Percentiles rank a stretch among this genome's conserved stretches.
Conservation (phyloP, 2,329 filamentous ascomycete genomes). For the Rhytidhysteron rufulum region DNA sequence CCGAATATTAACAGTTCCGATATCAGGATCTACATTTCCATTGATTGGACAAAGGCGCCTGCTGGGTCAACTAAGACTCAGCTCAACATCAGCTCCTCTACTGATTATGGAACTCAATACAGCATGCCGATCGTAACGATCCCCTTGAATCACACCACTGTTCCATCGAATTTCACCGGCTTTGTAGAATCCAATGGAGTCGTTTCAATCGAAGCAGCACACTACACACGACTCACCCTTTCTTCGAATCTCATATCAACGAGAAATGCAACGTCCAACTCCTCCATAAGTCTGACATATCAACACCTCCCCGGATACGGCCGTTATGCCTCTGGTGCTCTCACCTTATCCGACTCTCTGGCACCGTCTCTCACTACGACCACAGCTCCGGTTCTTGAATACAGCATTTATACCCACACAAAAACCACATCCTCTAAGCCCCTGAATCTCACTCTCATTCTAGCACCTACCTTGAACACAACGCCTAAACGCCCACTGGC, state of each 20-base stretch:
- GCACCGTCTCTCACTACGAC: conserved; percentile 23
- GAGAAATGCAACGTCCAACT: conserved; percentile 2
- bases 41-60: conserved; percentile 30
- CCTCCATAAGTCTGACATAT: neutral
- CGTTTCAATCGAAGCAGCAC: conserved; percentile 34
- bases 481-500: conserved; percentile 48
- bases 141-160: conserved; percentile 29
- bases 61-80: conserved; percentile 23
- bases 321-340: conserved; percentile 28
- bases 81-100: conserved; percentile 31
- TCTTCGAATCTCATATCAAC: conserved; percentile 23
- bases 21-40: conserved; percentile 33
- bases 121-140: conserved; percentile 25
- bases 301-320: conserved; percentile 29
- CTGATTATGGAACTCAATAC: conserved; percentile 37
- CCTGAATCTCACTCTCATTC: conserved; percentile 38
- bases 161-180: conserved; percentile 30
- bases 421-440: conserved; percentile 25
- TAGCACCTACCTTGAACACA: conserved; percentile 47
- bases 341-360: conserved; percentile 26
- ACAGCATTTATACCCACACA: conserved; percentile 35
- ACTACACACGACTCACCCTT: conserved; percentile 31
- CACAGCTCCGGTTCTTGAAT: conserved; percentile 31
- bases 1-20: conserved; percentile 23
- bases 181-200: conserved; percentile 33